Conservation (phyloP, 805 yeast species). For the Saturnispora sanitii region DNA sequence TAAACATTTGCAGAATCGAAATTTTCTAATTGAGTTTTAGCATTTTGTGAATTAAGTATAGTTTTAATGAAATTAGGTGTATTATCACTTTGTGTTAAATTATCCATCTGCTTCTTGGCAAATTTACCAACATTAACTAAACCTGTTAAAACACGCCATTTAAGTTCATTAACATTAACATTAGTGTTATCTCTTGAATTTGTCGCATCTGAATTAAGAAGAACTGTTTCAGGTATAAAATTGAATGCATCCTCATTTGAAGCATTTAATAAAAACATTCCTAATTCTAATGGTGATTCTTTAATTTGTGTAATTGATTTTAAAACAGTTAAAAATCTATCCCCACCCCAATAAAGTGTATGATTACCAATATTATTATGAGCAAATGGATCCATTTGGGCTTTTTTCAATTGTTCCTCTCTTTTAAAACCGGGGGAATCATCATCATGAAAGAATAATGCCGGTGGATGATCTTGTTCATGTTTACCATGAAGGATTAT, state of each 20-base stretch:
- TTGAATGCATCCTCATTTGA: constrained; percentile 52
- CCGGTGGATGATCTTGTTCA: constrained; percentile 57
- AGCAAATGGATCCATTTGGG: constrained; percentile 67
- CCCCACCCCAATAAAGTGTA: constrained; percentile 84
- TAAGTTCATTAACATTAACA: constrained; percentile 36
- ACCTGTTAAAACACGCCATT: constrained; percentile 79
- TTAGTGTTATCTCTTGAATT: constrained; percentile 30
- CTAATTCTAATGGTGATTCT: constrained; percentile 59
- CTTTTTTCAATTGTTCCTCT: constrained; percentile 49
- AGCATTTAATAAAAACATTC: constrained; percentile 72
- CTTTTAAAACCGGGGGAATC: constrained; percentile 66
- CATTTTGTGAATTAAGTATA: constrained; percentile 58
- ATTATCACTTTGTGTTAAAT: constrained; percentile 30
- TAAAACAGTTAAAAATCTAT: constrained; percentile 53
- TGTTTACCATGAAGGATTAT: constrained; percentile 60
- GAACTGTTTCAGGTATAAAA: no score
- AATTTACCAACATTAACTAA: constrained; percentile 68
- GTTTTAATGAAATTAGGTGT: constrained; percentile 49
- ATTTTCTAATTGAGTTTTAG: constrained; percentile 63
- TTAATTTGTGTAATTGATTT: constrained; percentile 50
- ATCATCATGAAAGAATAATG: constrained; percentile 86
- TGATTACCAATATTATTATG: constrained; percentile 35
- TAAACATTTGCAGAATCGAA: constrained; percentile 89
- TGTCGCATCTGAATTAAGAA: constrained; percentile 30
- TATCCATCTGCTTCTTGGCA: constrained; percentile 54